Evolutionary conservation across 805 yeast species (phyloP).

Genomic region (Clavispora carvajalis): DNA sequence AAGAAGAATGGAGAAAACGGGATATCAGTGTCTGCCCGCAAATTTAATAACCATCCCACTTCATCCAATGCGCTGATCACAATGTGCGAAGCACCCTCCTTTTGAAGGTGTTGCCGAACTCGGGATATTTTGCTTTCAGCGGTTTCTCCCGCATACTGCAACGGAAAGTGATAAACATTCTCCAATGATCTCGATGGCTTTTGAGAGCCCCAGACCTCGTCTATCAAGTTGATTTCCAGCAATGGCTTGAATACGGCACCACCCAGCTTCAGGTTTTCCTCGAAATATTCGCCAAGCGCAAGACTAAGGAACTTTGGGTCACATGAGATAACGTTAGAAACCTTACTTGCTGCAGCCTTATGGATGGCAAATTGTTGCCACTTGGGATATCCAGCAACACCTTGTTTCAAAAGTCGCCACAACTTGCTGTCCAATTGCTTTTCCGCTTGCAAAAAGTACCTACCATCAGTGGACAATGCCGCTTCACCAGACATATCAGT

Average conservation of each 20-base stretch:
- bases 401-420: conserved; percentile 81
- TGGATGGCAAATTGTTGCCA: conserved; percentile 75
- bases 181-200: conserved; percentile 30
- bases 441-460: conserved; percentile 89
- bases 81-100: conserved; percentile 27
- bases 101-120: conserved; percentile 27
- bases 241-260: conserved; percentile 29
- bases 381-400: conserved; percentile 58
- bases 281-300: conserved; percentile 39
- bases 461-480: conserved; percentile 86
- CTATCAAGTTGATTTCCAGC: conserved; percentile 28
- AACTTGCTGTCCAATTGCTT: conserved; percentile 65
- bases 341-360: conserved; percentile 47
- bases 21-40: conserved; percentile 73
- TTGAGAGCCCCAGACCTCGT: conserved; percentile 33
- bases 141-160: conserved; percentile 31
- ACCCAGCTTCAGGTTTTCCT: conserved; percentile 16
- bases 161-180: conserved; percentile 26
- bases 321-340: conserved; percentile 60
- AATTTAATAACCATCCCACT: conserved; percentile 83
- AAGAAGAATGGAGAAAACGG: conserved; percentile 85
- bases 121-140: conserved; percentile 25
- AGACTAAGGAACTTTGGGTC: conserved; percentile 73
- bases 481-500: conserved; percentile 57
- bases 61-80: conserved; percentile 78